Evolutionary conservation across 129 eudicot species (phyloP).

Genomic region (Centrapalus pauciflorus): DNA sequence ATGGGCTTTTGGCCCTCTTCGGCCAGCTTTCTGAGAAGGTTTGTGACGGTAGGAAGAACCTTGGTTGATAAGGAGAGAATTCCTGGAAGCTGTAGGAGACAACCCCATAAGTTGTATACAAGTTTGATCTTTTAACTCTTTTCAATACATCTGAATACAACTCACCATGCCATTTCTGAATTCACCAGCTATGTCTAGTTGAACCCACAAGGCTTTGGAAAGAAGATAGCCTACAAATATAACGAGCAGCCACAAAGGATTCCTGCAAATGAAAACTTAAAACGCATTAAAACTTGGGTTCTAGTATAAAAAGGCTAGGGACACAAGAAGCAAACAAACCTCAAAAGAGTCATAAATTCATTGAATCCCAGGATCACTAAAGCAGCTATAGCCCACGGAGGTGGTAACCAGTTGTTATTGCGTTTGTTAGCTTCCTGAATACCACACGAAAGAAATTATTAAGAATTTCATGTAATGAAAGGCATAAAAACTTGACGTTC

Average conservation of each 20-base stretch:
- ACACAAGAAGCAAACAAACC: conserved; percentile 31
- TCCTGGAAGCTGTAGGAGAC: conserved; percentile 84
- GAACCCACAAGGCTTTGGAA: conserved; percentile 97
- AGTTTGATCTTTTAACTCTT: neutral
- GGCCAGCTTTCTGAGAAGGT: conserved; percentile 80
- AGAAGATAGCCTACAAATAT: conserved; percentile 79
- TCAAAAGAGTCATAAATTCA: conserved; percentile 95
- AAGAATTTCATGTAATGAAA: too few relatives aligned
- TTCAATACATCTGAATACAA: neutral
- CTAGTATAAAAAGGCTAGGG: neutral
- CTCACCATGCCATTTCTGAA: conserved; percentile 90
- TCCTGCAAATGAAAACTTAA: conserved; percentile 41
- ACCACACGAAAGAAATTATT: neutral
- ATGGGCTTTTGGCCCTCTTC: conserved; percentile 76
- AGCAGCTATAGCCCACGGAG: conserved; percentile 99
- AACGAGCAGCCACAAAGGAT: conserved; percentile 76
- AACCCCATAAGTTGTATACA: too few relatives aligned
- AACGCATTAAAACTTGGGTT: conserved; percentile 6
- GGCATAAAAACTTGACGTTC: too few relatives aligned
- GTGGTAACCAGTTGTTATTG: conserved; percentile 92
- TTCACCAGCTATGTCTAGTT: conserved; percentile 82
- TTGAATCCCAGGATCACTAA: conserved; percentile 77
- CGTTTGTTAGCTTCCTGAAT: conserved; percentile 96
- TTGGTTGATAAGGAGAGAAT: conserved; percentile 74
- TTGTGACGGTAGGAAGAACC: conserved; percentile 81